phyloP scores from a whole-genome alignment of 441 rosid species.

The Bocquillonia castaneifolia region DNA sequence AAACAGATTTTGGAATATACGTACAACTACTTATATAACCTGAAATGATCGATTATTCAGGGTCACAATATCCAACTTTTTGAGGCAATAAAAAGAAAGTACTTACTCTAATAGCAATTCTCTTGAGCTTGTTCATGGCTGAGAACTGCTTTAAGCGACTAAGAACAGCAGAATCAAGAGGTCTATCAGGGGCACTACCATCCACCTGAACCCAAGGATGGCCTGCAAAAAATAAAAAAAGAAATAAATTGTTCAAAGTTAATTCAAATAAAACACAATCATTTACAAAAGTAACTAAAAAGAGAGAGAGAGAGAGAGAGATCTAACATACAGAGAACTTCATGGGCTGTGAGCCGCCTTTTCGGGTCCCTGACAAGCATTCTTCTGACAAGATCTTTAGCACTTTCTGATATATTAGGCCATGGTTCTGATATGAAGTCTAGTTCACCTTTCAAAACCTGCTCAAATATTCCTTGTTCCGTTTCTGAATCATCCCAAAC shows the following conservation, averaged over 20 bases:
- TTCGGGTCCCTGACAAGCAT: slow-evolving; percentile 86
- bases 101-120: slow-evolving; percentile 77
- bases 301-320: not conserved
- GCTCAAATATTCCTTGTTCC: slow-evolving; percentile 95
- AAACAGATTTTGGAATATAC: too few relatives aligned
- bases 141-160: slow-evolving; percentile 86
- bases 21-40: too few relatives aligned
- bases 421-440: slow-evolving; percentile 93
- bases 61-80: not conserved
- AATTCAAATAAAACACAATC: not conserved
- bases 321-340: slow-evolving; percentile 71
- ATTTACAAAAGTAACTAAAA: not conserved
- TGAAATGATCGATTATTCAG: too few relatives aligned
- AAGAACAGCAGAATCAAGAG: slow-evolving; percentile 89
- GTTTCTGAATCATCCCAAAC: slow-evolving; percentile 59
- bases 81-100: not conserved
- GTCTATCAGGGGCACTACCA: slow-evolving; percentile 81
- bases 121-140: slow-evolving; percentile 93
- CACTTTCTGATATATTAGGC: slow-evolving; percentile 81
- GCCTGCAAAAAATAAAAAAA: slow-evolving; percentile 38
- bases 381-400: slow-evolving; percentile 78
- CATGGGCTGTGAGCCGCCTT: slow-evolving; percentile 76
- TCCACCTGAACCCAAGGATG: slow-evolving; percentile 93
- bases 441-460: slow-evolving; percentile 85
- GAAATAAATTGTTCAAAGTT: slow-evolving; percentile 5